phyloP scores from a whole-genome alignment of 345 rosid genomes.

The Triadica sebifera region DNA sequence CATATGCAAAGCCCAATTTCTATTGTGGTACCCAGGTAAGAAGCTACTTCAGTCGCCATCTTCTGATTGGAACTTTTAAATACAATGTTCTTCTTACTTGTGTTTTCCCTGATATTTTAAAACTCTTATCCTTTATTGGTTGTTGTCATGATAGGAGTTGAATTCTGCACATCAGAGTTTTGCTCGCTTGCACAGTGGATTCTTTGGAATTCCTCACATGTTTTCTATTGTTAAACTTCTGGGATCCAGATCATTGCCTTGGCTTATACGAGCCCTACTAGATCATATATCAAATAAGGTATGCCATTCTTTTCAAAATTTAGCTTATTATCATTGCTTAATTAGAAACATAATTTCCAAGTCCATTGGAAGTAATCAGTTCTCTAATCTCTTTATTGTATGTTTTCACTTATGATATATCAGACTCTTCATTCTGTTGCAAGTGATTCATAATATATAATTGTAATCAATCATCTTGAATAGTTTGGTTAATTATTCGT shows the following conservation, averaged over 20 bases:
- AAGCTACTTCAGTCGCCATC: conserved; percentile 8
- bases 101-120: background rate
- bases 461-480: background rate
- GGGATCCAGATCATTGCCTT: conserved; percentile 93
- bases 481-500: background rate
- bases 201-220: conserved; percentile 87
- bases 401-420: conserved; percentile 1
- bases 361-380: background rate
- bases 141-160: conserved; percentile 58
- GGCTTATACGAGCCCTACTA: conserved; percentile 94
- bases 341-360: conserved; percentile 11
- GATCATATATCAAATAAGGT: conserved; percentile 98
- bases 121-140: background rate
- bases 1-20: conserved; percentile 86
- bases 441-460: background rate
- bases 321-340: background rate
- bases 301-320: conserved; percentile 13
- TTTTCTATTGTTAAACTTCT: conserved; percentile 83
- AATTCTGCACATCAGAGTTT: conserved; percentile 97
- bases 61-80: conserved; percentile 4
- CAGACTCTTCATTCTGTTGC: background rate
- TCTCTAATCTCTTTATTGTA: background rate
- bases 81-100: conserved; percentile 3
- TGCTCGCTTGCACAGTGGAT: conserved; percentile 88
- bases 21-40: conserved; percentile 93